phyloP scores from a whole-genome alignment of 225 moss, liverwort and hornwort genomes.

The Asterella californica region DNA sequence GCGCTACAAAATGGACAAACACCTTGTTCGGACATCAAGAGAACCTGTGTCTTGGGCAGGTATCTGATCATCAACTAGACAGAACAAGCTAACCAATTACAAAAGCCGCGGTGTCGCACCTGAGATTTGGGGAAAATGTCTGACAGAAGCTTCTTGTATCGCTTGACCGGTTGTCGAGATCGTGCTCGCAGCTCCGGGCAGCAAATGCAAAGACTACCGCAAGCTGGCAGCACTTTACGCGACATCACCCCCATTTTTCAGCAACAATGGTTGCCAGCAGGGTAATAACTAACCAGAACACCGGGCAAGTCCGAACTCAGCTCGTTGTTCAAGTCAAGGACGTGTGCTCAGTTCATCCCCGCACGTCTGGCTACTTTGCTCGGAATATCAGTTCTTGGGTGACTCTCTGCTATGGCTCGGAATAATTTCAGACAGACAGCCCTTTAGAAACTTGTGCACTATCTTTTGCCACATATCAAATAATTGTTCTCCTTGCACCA shows the following conservation, averaged over 20 bases:
- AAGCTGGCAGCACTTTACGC: conserved; percentile 78
- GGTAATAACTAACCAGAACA: neutral
- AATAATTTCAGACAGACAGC: no score
- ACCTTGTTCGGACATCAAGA: conserved; percentile 10
- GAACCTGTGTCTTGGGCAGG: neutral
- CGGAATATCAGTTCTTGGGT: neutral
- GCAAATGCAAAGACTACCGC: conserved; percentile 88
- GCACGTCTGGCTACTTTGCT: neutral
- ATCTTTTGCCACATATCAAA: neutral
- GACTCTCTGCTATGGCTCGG: neutral
- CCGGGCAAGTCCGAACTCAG: neutral
- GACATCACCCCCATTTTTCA: conserved; percentile 80
- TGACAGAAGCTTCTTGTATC: conserved; percentile 88
- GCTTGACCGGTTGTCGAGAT: conserved; percentile 93
- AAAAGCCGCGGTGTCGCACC: conserved; percentile 24
- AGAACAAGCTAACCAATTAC: neutral
- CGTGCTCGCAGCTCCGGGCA: conserved; percentile 90
- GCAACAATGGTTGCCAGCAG: neutral
- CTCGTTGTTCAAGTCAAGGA: neutral
- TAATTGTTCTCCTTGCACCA: neutral
- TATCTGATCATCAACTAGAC: neutral
- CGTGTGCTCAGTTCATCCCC: neutral
- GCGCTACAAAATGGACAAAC: conserved; percentile 10
- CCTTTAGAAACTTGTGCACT: neutral
- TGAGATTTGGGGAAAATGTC: conserved; percentile 81